A percentile compares a stretch with the other conserved stretches of the same genome.
phyloP scores from a whole-genome alignment of 129 eudicot species.

The Tanacetum coccineum region DNA sequence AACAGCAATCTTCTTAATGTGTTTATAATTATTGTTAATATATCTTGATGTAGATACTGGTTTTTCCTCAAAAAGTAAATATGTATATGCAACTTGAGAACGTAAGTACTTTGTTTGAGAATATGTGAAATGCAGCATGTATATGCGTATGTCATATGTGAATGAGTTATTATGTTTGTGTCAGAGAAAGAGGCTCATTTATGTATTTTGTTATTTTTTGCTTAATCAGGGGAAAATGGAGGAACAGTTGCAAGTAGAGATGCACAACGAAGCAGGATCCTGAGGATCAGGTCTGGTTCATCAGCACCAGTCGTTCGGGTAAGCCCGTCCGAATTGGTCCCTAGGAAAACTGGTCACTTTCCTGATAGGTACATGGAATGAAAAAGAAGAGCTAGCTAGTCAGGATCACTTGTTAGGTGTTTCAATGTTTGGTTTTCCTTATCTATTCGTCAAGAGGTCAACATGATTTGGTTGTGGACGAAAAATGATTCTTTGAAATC shows the following conservation, averaged over 20 bases:
- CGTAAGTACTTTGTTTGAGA: not conserved
- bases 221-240: not conserved
- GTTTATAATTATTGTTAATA: not conserved
- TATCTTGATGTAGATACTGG: not conserved
- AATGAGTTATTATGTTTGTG: not conserved
- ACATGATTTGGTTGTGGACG: too few species aligned
- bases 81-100: not conserved
- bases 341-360: not conserved
- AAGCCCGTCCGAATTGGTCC: slow-evolving; percentile 1
- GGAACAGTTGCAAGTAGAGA: not conserved
- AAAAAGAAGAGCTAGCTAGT: too few species aligned
- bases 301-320: not conserved
- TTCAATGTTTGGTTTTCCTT: too few species aligned
- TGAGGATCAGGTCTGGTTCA: slow-evolving; percentile 1
- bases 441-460: too few species aligned
- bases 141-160: not conserved
- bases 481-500: too few species aligned
- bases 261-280: not conserved
- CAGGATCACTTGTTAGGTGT: too few species aligned
- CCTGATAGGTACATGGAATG: not conserved
- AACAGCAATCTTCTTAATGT: not conserved
- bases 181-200: not conserved
- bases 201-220: not conserved
- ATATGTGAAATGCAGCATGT: not conserved
- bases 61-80: not conserved